Base-by-base conservation (phyloP, 2,329 filamentous ascomycete species). In the Pyricularia sp. region DNA sequence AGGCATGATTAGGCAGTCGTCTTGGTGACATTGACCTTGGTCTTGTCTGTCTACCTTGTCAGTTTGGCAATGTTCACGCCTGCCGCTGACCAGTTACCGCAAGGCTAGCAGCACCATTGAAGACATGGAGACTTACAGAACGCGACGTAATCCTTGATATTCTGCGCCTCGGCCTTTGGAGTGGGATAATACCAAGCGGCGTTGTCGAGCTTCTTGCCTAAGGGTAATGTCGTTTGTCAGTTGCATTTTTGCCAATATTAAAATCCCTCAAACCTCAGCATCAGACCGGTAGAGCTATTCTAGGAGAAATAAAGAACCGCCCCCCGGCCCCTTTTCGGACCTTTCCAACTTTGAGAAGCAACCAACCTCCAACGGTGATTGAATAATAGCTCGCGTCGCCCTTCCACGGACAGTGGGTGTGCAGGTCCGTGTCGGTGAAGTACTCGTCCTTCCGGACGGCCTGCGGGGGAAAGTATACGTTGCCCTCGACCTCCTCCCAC, bases 171-270 rank as follows among this genome's bases (percentile, higher is more conserved):
- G 68, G 82, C 81, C 72, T 78, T 77, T 1, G 85, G 81, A 61
- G 81, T 74, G 2, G 85, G 80, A 71, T 88, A 88, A 71, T 84
- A 88, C 86, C 86, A 88, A 0, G 85, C 86, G 2, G 83, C 84
- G 70, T 88, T 84, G 50, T 81, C 77, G 25, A 85, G 70, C 67
- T 81, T 80, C 6, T 79, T 78, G 58, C 81, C 83, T 82, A 69
- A 12, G 9, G 28, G 23, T 26, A 63, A 63, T 42, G 11, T 33
- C n/a, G n/a, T n/a, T n/a, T 14, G 64, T 33, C 6, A 33, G n/a
- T 28, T 9, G 2, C 20, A 23, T 42, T 65, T 33, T 10, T 14
- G 2, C 33, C 10, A 36, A 36, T 36, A 12, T 14, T 11, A 14
- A 14, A 36, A 23, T 30, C 5, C 9, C 31, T 2, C 4, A 33